Evolutionary conservation across 768 basidiomycete genomes (phyloP).

Genomic region (Termitomyces sp.): DNA sequence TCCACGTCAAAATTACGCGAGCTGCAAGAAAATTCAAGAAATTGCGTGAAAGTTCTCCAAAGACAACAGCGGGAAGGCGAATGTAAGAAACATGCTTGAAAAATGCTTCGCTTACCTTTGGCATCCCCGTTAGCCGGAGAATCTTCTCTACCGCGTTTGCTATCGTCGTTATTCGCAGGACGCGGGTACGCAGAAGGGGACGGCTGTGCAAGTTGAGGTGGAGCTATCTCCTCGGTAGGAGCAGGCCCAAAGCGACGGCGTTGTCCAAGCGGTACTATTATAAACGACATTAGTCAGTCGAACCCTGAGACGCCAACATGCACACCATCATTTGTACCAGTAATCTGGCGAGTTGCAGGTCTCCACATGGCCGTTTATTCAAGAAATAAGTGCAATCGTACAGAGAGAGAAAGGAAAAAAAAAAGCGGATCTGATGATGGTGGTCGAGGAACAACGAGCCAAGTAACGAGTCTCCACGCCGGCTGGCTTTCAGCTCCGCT

Average conservation of each 20-base stretch:
- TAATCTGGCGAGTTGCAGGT: conserved; percentile 83
- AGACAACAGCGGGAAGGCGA: conserved; percentile 10
- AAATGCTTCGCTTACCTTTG: conserved; percentile 60
- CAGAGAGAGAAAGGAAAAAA: conserved; percentile 6
- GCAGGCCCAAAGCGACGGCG: conserved; percentile 91
- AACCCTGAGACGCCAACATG: conserved; percentile 11
- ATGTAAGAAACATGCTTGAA: conserved; percentile 9
- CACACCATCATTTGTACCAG: conserved; percentile 89
- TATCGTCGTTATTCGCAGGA: conserved; percentile 45
- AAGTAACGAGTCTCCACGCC: conserved; percentile 13
- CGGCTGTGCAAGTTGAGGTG: conserved; percentile 83
- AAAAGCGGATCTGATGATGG: conserved; percentile 21
- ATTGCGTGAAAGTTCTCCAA: conserved; percentile 16
- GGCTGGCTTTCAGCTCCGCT: conserved; percentile 29
- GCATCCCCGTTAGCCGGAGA: conserved; percentile 54
- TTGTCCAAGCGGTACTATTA: conserved; percentile 71
- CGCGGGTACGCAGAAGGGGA: conserved; percentile 84
- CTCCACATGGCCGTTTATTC: conserved; percentile 66
- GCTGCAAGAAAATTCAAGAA: conserved; percentile 14
- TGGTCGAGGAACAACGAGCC: conserved; percentile 24
- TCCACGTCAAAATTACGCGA: conserved; percentile 17
- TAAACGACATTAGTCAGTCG: conserved; percentile 12
- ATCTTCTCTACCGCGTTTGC: conserved; percentile 64
- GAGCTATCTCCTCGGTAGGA: conserved; percentile 72
- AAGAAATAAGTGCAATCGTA: conserved; percentile 26